These are phyloP conservation scores for Pleomassaria siparia DNA, from an alignment of 2,329 filamentous ascomycete genomes.

Conservation along the genomic window DNA sequence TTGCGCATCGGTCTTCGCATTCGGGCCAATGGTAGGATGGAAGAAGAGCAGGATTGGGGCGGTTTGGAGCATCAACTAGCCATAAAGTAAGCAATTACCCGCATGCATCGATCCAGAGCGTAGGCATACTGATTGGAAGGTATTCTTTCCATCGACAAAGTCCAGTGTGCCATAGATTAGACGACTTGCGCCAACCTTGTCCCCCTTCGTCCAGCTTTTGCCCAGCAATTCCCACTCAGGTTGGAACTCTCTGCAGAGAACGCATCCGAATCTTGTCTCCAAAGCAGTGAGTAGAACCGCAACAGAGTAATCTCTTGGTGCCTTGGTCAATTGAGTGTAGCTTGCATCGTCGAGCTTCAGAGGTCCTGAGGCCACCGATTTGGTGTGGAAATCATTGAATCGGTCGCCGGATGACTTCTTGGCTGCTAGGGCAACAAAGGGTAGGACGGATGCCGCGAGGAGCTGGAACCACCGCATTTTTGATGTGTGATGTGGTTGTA, in stretches of 20 bases:
- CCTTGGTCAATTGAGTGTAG: conserved; percentile 74
- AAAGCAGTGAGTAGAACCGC: conserved; percentile 84
- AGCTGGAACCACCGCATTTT: conserved; percentile 68
- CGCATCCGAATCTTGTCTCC: conserved; percentile 80
- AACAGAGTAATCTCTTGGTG: conserved; percentile 80
- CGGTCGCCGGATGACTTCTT: conserved; percentile 65
- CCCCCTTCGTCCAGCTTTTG: conserved; percentile 84
- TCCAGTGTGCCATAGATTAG: conserved; percentile 84
- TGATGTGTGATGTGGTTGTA: conserved; percentile 23
- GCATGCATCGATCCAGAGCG: not conserved
- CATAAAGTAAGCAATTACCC: conserved; percentile 15
- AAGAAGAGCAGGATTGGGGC: conserved; percentile 88
- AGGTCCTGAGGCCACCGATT: conserved; percentile 65
- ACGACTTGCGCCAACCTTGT: conserved; percentile 71
- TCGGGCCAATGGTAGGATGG: conserved; percentile 78
- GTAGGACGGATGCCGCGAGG: conserved; percentile 64
- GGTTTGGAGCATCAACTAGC: conserved; percentile 86
- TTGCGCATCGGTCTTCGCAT: conserved; percentile 68
- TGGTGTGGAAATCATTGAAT: conserved; percentile 70
- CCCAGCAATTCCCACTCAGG: conserved; percentile 89
- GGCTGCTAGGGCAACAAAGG: conserved; percentile 62
- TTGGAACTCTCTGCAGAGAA: conserved; percentile 86
- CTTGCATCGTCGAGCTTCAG: conserved; percentile 75
- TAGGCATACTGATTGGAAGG: conserved; percentile 76
- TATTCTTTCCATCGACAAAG: conserved; percentile 78